A percentile compares a stretch with the other conserved stretches of the same genome.
Evolutionary conservation across 1,284 basidiomycete genomes (phyloP).

Genomic region (Tilletiopsis washingtonensis): DNA sequence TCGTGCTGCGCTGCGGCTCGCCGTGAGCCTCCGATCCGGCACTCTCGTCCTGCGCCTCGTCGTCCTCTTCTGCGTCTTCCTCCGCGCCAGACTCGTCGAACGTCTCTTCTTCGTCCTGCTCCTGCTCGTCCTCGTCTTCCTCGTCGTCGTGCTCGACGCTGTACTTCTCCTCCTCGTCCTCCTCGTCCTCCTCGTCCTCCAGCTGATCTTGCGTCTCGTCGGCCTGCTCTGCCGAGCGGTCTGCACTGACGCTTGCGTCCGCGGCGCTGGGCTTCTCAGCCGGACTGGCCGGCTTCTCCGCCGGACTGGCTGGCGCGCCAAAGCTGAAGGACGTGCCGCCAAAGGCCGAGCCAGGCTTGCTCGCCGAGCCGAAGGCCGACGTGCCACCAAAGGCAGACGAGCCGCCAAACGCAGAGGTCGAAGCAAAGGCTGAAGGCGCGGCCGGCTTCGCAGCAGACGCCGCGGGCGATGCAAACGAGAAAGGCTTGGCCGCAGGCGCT

Average conservation of each 20-base stretch:
- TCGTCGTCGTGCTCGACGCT: neutral
- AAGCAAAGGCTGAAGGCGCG: neutral
- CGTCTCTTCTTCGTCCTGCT: slow-evolving; percentile 2
- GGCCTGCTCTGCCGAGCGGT: too few relatives aligned
- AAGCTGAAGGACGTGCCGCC: too few relatives aligned
- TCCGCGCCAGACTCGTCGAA: neutral
- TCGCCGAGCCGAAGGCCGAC: too few relatives aligned
- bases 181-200: neutral
- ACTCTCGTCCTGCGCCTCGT: too few relatives aligned
- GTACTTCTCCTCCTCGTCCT: neutral
- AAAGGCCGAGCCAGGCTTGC: too few relatives aligned
- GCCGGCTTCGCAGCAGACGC: neutral
- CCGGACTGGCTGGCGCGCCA: too few relatives aligned
- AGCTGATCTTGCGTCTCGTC: neutral
- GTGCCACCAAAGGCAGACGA: too few relatives aligned
- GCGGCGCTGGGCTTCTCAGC: too few relatives aligned
- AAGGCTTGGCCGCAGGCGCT: neutral
- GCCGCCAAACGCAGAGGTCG: neutral
- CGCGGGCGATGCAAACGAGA: slow-evolving; percentile 3
- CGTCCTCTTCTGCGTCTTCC: slow-evolving; percentile 1
- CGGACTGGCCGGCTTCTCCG: too few relatives aligned
- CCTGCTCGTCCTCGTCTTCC: neutral
- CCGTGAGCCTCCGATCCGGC: too few relatives aligned
- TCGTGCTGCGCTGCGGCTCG: too few relatives aligned
- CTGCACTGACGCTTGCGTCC: too few relatives aligned